phyloP scores from a whole-genome alignment of 2,329 filamentous ascomycete genomes.

The Colletotrichum trifolii region DNA sequence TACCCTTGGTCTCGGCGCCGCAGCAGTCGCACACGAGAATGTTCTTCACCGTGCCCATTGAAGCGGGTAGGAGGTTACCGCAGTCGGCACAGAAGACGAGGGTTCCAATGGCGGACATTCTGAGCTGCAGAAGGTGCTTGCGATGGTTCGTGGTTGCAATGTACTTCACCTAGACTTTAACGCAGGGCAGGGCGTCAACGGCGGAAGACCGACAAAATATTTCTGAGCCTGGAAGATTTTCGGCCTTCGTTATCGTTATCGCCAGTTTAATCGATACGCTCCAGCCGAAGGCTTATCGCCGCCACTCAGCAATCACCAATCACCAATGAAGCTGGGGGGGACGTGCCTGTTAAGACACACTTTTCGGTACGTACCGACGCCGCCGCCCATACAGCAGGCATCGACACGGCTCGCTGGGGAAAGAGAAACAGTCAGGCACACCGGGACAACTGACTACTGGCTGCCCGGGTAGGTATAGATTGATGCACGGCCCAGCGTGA shows the following conservation, averaged over 20 bases:
- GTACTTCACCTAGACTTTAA: neutral
- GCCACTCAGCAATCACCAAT: neutral
- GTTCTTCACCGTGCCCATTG: slow-evolving; percentile 79
- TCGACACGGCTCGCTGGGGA: slow-evolving; percentile 8
- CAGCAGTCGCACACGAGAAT: slow-evolving; percentile 87
- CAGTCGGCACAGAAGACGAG: slow-evolving; percentile 94
- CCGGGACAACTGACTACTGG: slow-evolving; percentile 34
- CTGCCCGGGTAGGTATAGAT: slow-evolving; percentile 22
- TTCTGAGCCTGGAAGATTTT: slow-evolving; percentile 29
- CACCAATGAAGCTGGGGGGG: neutral
- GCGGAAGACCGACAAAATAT: slow-evolving; percentile 32
- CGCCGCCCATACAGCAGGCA: slow-evolving; percentile 15
- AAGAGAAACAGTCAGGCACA: slow-evolving; percentile 20
- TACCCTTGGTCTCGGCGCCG: slow-evolving; percentile 85
- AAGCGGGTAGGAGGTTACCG: slow-evolving; percentile 87
- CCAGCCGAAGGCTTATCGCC: slow-evolving; percentile 17
- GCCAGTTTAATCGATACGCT: neutral
- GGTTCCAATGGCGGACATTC: slow-evolving; percentile 91
- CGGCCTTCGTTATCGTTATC: slow-evolving; percentile 13
- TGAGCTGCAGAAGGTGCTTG: slow-evolving; percentile 37
- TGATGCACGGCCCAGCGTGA: slow-evolving; percentile 27
- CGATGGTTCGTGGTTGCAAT: slow-evolving; percentile 18
- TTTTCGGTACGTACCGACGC: neutral
- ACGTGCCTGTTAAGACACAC: no score
- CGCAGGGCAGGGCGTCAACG: slow-evolving; percentile 4